Evolutionary conservation across 352 stramenopile genomes (phyloP).

Genomic region (Thalassiosira hispida): DNA sequence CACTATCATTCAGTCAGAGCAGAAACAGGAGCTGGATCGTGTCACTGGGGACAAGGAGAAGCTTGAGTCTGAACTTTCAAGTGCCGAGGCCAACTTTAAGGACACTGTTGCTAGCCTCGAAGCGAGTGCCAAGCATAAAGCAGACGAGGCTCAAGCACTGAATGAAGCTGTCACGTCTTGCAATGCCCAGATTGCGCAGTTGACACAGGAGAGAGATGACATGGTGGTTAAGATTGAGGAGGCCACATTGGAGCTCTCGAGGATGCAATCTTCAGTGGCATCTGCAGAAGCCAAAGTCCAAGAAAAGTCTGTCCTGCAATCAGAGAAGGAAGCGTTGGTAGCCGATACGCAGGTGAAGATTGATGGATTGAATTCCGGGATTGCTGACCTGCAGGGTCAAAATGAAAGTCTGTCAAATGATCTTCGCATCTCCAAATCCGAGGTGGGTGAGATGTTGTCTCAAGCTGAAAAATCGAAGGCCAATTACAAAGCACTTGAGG

Average conservation of each 20-base stretch:
- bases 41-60: conserved; percentile 4
- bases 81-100: neutral
- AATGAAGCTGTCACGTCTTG: conserved; percentile 5
- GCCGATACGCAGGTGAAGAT: conserved; percentile 12
- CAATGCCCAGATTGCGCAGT: conserved; percentile 18
- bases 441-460: conserved; percentile 33
- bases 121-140: conserved; percentile 6
- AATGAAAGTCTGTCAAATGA: conserved; percentile 30
- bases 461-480: conserved; percentile 14
- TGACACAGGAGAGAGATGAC: conserved; percentile 31
- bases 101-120: conserved; percentile 7
- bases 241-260: neutral
- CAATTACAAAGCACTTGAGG: conserved; percentile 31
- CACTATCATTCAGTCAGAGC: neutral
- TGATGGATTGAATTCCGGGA: conserved; percentile 9
- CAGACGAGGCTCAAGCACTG: neutral
- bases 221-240: conserved; percentile 3
- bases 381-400: neutral
- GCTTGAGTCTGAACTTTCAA: conserved; percentile 2
- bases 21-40: conserved; percentile 5
- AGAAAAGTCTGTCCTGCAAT: neutral
- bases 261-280: conserved; percentile 7
- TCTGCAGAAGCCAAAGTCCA: conserved; percentile 13
- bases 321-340: conserved; percentile 9
- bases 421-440: conserved; percentile 9